Evolutionary conservation across 805 yeast genomes (phyloP).

Genomic region (Wickerhamia fluorescens): DNA sequence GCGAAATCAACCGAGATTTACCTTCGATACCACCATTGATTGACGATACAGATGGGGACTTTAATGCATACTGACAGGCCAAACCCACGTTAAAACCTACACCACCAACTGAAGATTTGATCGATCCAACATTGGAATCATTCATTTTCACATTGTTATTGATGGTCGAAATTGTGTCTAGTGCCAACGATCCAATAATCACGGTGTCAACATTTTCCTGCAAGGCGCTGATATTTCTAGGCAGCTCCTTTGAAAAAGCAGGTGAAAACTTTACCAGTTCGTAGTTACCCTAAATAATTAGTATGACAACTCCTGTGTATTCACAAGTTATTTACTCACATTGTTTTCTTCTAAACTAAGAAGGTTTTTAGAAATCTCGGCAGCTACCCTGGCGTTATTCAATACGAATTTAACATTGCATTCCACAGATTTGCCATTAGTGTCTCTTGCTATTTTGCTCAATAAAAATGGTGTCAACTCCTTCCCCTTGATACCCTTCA

Average conservation of each 20-base stretch:
- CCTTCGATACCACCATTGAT: conserved; percentile 2
- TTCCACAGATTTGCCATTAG: conserved; percentile 62
- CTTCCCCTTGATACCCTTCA: conserved; percentile 56
- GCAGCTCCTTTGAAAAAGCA: too few relatives aligned
- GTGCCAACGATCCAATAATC: conserved; percentile 70
- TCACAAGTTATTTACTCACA: too few relatives aligned
- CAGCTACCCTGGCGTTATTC: conserved; percentile 65
- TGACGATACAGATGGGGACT: too few relatives aligned
- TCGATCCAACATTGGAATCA: conserved; percentile 72
- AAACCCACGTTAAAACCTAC: conserved; percentile 74
- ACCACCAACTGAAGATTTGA: conserved; percentile 63
- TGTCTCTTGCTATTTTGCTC: conserved; percentile 54
- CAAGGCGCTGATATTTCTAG: background rate
- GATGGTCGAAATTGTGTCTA: conserved; percentile 59
- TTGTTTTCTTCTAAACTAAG: conserved; percentile 25
- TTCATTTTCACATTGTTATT: conserved; percentile 17
- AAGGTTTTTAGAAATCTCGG: conserved; percentile 57
- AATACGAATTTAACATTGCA: conserved; percentile 71
- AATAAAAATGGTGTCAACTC: conserved; percentile 74
- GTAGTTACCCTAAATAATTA: background rate
- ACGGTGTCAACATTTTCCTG: conserved; percentile 21
- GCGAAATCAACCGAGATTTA: conserved; percentile 42
- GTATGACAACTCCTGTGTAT: too few relatives aligned
- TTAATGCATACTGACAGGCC: conserved; percentile 41
- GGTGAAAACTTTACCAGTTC: background rate